phyloP scores from a whole-genome alignment of 169 alveolate species.

The Miamiensis avidus region DNA sequence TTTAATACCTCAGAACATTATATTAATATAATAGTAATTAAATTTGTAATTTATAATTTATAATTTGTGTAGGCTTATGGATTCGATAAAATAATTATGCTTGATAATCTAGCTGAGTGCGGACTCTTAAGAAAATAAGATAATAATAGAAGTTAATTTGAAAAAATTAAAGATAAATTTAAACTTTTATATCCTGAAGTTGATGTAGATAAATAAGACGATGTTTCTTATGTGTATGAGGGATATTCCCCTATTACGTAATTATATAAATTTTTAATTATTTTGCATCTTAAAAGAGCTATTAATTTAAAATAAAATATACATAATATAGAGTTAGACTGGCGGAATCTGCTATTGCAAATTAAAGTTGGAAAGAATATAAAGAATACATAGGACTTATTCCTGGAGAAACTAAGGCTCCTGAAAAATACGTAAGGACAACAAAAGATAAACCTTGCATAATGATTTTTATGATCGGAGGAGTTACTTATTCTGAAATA shows the following conservation, averaged over 20 bases:
- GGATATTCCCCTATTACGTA: not conserved
- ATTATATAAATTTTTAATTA: too few relatives aligned
- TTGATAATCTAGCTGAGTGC: not conserved
- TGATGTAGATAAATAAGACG: not conserved
- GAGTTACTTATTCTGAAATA: not conserved
- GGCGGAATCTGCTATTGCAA: not conserved
- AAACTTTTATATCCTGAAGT: not conserved
- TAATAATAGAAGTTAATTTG: not conserved
- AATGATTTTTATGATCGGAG: not conserved
- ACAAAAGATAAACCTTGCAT: not conserved
- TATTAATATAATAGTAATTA: too few relatives aligned
- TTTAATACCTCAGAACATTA: not conserved
- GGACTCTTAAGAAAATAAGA: not conserved
- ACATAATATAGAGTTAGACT: not conserved
- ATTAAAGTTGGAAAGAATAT: not conserved
- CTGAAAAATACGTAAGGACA: not conserved
- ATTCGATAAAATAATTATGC: not conserved
- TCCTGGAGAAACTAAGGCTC: not conserved
- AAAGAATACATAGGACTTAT: not conserved
- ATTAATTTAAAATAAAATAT: too few relatives aligned
- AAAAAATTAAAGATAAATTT: too few relatives aligned
- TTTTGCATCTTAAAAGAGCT: not conserved
- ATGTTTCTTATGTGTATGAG: not conserved
- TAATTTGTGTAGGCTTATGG: not conserved
- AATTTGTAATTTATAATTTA: too few relatives aligned